A percentile compares a stretch with the other conserved stretches of the same genome.
Evolutionary conservation across 2,329 filamentous ascomycete genomes (phyloP).

Genomic region (Rhynchosporium graminicola): DNA sequence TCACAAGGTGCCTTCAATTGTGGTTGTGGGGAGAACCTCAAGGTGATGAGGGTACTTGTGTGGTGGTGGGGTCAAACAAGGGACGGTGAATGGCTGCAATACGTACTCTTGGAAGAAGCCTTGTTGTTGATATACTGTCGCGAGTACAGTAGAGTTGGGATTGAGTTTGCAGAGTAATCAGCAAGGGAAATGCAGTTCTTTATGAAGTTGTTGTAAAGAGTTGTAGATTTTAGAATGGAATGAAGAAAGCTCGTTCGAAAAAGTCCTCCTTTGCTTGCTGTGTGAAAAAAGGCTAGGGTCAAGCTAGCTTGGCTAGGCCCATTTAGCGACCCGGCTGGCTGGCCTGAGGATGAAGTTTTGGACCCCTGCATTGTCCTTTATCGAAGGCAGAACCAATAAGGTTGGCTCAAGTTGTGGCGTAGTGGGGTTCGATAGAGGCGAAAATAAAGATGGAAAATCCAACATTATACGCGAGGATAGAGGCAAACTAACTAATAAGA

Average conservation of each 20-base stretch:
- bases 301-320: background rate
- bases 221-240: background rate
- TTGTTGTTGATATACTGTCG: slow-evolving; percentile 19
- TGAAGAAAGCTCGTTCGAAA: slow-evolving; percentile 19
- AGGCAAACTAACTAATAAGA: too few species aligned
- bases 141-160: slow-evolving; percentile 21
- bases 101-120: slow-evolving; percentile 18
- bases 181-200: slow-evolving; percentile 19
- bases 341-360: background rate
- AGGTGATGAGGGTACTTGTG: slow-evolving; percentile 11
- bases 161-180: slow-evolving; percentile 14
- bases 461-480: too few species aligned
- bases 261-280: slow-evolving; percentile 4
- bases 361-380: background rate
- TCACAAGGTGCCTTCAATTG: background rate
- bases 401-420: too few species aligned
- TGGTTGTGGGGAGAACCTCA: slow-evolving; percentile 6
- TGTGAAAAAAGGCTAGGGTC: background rate
- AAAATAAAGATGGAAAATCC: too few species aligned
- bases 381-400: too few species aligned
- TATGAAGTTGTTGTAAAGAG: slow-evolving; percentile 1
- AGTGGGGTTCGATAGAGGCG: too few species aligned
- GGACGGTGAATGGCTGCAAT: slow-evolving; percentile 22
- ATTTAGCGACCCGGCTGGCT: background rate
- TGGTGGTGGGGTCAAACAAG: slow-evolving; percentile 29